Evolutionary conservation across 371 early-diverging fungal species (phyloP).

Genomic region (Apophysomyces ossiformis): DNA sequence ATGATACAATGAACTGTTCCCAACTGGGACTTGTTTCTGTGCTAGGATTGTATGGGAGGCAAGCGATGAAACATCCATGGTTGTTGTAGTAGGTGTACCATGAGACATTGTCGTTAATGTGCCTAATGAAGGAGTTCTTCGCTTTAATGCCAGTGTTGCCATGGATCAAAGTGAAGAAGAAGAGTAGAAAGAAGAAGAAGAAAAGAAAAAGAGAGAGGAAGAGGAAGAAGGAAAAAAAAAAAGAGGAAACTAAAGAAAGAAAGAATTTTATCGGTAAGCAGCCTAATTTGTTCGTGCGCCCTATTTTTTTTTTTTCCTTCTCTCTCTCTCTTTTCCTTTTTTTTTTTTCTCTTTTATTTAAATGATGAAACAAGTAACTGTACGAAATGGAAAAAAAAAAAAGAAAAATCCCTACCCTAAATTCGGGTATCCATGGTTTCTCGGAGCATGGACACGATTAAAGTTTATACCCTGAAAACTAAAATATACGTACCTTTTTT

Average conservation of each 20-base stretch:
- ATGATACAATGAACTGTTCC: slow-evolving; percentile 65
- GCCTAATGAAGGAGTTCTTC: slow-evolving; percentile 42
- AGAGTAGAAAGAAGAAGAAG: slow-evolving; percentile 11
- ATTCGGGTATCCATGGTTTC: neutral
- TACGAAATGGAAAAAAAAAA: neutral
- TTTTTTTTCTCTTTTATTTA: neutral
- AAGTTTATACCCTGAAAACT: slow-evolving; percentile 1
- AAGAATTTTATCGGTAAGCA: neutral
- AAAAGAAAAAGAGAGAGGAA: slow-evolving; percentile 8
- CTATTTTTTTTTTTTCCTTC: slow-evolving; percentile 2
- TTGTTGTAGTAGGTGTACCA: slow-evolving; percentile 11
- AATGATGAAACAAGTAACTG: slow-evolving; percentile 8
- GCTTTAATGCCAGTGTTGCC: slow-evolving; percentile 42
- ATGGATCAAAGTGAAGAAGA: slow-evolving; percentile 20
- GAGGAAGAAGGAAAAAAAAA: slow-evolving; percentile 9
- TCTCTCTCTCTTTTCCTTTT: neutral
- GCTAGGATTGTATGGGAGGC: slow-evolving; percentile 21
- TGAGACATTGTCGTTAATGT: slow-evolving; percentile 24
- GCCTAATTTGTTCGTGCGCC: slow-evolving; percentile 10
- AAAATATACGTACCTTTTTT: too few species aligned
- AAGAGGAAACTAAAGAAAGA: slow-evolving; percentile 16
- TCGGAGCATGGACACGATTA: neutral
- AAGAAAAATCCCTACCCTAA: neutral
- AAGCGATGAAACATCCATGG: slow-evolving; percentile 30
- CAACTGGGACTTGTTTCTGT: slow-evolving; percentile 27